These are phyloP conservation scores for Kodamaea jinghongensis DNA, from an alignment of 805 yeast species.

Conservation along the genomic window DNA sequence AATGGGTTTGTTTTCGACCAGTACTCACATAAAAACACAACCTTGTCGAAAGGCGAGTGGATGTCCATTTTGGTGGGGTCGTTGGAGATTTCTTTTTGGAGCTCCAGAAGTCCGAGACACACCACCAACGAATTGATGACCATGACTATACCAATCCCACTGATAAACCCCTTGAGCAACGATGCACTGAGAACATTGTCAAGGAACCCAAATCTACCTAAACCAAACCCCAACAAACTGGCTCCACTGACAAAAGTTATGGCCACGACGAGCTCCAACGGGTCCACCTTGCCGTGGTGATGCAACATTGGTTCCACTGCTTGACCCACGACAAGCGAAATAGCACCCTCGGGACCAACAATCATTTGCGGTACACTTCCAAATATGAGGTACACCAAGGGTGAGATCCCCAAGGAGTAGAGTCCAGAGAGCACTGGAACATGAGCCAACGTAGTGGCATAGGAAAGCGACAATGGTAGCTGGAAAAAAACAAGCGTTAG, in stretches of 20 bases:
- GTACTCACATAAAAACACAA: constrained; percentile 54
- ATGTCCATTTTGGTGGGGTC: constrained; percentile 35
- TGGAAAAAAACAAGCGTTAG: constrained; percentile 86
- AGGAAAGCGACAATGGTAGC: constrained; percentile 68
- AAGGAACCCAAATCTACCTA: constrained; percentile 30
- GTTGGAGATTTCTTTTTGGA: constrained; percentile 38
- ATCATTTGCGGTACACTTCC: constrained; percentile 48
- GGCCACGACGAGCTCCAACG: constrained; percentile 56
- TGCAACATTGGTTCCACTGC: constrained; percentile 40
- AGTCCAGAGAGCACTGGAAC: constrained; percentile 42
- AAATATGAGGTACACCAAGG: constrained; percentile 38
- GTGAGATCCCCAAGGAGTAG: constrained; percentile 37
- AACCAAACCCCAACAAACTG: constrained; percentile 65
- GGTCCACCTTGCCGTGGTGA: constrained; percentile 35
- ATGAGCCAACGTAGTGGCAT: constrained; percentile 41
- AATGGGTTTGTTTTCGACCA: constrained; percentile 48
- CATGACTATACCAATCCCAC: constrained; percentile 46
- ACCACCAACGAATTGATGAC: constrained; percentile 63
- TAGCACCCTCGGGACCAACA: constrained; percentile 48
- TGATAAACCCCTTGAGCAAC: constrained; percentile 41
- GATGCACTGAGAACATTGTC: constrained; percentile 42
- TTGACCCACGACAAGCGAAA: constrained; percentile 45
- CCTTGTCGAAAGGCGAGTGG: constrained; percentile 67
- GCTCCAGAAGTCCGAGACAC: constrained; percentile 60
- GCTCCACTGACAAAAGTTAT: constrained; percentile 77